These are phyloP conservation scores for Pseudognaphalium luteoalbum DNA, from an alignment of 129 eudicot genomes.

Conservation along the genomic window DNA sequence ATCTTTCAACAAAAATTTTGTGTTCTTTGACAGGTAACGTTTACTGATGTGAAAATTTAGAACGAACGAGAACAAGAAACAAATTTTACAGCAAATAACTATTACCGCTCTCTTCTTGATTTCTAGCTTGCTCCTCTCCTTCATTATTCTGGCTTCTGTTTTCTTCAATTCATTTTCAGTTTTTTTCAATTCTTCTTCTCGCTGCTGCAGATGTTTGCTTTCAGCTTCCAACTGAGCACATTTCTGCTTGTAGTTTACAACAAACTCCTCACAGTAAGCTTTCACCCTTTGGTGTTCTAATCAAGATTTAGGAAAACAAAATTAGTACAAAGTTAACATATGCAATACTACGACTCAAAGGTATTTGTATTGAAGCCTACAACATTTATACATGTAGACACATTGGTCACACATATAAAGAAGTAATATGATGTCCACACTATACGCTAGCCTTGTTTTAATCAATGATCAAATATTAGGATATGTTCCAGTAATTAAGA, in stretches of 20 bases:
- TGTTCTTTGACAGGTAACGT: too few relatives aligned
- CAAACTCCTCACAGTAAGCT: background rate
- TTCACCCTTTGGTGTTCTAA: slow-evolving; percentile 4
- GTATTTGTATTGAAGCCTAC: too few relatives aligned
- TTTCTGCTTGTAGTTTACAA: background rate
- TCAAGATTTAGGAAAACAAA: too few relatives aligned
- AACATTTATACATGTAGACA: background rate
- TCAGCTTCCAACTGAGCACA: background rate
- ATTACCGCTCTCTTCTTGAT: slow-evolving; percentile 2
- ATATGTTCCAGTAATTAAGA: too few relatives aligned
- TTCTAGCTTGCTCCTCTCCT: background rate
- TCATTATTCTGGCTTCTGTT: background rate
- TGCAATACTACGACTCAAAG: too few relatives aligned
- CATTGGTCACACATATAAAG: too few relatives aligned
- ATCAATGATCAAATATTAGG: background rate
- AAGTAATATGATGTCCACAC: background rate
- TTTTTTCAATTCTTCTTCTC: background rate
- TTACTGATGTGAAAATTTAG: too few relatives aligned
- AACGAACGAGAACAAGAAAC: background rate
- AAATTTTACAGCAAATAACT: background rate
- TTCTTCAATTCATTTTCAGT: background rate
- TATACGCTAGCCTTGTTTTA: background rate
- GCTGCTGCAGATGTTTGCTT: background rate
- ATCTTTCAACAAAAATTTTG: too few relatives aligned
- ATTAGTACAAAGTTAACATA: too few relatives aligned